Conservation (phyloP, 2,329 filamentous ascomycete species). For the Diplocarpon mali region DNA sequence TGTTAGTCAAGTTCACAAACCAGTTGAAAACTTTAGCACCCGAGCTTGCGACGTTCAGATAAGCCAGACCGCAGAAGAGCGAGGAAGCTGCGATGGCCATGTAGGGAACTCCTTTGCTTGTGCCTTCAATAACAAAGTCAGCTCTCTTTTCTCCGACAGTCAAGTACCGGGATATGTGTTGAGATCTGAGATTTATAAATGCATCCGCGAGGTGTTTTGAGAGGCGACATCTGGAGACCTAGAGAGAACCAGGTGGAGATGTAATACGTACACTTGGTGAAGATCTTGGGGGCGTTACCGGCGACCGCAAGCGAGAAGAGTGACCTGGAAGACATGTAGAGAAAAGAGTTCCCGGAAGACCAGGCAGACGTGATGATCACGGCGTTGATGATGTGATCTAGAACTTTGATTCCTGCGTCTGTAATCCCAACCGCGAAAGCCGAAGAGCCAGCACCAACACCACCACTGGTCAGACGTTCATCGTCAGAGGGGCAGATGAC, state of each 20-base stretch:
- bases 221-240: too few species aligned
- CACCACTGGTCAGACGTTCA: conserved; percentile 36
- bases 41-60: conserved; percentile 35
- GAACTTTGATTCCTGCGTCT: conserved; percentile 36
- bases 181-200: too few species aligned
- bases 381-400: conserved; percentile 44
- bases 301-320: conserved; percentile 41
- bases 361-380: conserved; percentile 43
- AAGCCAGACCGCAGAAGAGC: conserved; percentile 35
- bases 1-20: conserved; percentile 44
- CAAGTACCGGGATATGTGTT: too few species aligned
- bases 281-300: conserved; percentile 39
- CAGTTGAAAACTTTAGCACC: conserved; percentile 40
- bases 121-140: conserved; percentile 15
- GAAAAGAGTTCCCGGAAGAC: conserved; percentile 43
- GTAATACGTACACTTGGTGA: conserved; percentile 32
- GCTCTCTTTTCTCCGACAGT: too few species aligned
- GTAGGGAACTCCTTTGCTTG: conserved; percentile 39
- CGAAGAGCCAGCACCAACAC: conserved; percentile 35
- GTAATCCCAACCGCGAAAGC: conserved; percentile 39
- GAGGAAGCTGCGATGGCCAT: conserved; percentile 33
- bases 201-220: too few species aligned
- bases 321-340: conserved; percentile 40
- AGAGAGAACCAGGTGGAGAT: too few species aligned
- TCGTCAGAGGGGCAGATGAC: conserved; percentile 47